Percentiles rank a stretch among this genome's conserved stretches.
Evolutionary conservation across 495 filamentous ascomycete species (phyloP).

Genomic region (Penicillium waksmanii): DNA sequence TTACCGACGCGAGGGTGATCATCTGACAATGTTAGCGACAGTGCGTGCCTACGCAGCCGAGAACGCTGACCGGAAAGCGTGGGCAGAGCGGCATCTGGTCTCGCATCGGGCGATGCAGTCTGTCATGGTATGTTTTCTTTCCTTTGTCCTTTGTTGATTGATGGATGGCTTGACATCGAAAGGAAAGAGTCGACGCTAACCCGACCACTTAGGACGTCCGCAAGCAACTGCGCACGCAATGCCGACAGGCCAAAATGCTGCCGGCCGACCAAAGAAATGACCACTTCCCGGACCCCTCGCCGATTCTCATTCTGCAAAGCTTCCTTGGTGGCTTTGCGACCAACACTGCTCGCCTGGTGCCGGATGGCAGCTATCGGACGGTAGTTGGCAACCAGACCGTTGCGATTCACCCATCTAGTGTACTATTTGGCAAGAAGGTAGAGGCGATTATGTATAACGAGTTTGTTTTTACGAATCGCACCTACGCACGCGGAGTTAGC

Average conservation of each 20-base stretch:
- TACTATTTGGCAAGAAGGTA: constrained; percentile 81
- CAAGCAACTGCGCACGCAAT: constrained; percentile 79
- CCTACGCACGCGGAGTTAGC: constrained; percentile 88
- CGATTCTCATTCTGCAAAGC: constrained; percentile 67
- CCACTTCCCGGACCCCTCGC: constrained; percentile 33
- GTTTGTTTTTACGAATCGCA: constrained; percentile 91
- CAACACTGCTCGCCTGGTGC: constrained; percentile 81
- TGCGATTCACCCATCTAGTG: constrained; percentile 86
- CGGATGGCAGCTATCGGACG: constrained; percentile 85
- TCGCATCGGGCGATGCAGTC: constrained; percentile 82
- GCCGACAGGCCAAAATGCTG: constrained; percentile 48
- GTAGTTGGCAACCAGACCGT: constrained; percentile 82
- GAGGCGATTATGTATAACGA: constrained; percentile 97
- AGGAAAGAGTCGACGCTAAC: constrained; percentile 9
- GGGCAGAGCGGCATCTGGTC: constrained; percentile 78
- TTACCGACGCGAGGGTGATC: constrained; percentile 81
- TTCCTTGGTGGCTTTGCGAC: constrained; percentile 80
- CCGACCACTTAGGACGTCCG: constrained; percentile 70
- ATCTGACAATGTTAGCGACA: constrained; percentile 81
- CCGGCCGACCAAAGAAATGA: constrained; percentile 21
- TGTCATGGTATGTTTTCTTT: constrained; percentile 60
- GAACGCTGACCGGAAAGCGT: constrained; percentile 70
- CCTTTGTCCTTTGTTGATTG: neutral
- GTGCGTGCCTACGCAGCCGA: constrained; percentile 82
- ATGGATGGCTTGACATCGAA: neutral